These are phyloP conservation scores for Monilinia fructigena DNA, from an alignment of 2,329 filamentous ascomycete genomes.

Conservation along the genomic window DNA sequence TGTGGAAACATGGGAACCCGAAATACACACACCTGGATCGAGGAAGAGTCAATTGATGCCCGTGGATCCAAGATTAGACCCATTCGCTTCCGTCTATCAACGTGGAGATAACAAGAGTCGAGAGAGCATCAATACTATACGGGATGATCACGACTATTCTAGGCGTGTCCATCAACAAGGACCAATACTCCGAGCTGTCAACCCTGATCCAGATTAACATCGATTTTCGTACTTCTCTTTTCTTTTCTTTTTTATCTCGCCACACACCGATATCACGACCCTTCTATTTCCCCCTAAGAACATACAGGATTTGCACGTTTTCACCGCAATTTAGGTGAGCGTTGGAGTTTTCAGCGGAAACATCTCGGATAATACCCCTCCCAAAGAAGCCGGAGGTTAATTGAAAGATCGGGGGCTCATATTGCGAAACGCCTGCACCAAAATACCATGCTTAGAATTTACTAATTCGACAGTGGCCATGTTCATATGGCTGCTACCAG, in stretches of 20 bases:
- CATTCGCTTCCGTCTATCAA: slow-evolving; percentile 57
- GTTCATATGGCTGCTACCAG: neutral
- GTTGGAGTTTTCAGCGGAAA: slow-evolving; percentile 23
- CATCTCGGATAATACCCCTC: slow-evolving; percentile 19
- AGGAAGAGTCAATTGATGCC: slow-evolving; percentile 57
- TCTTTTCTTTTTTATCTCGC: slow-evolving; percentile 23
- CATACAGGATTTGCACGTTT: slow-evolving; percentile 24
- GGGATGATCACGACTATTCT: slow-evolving; percentile 66
- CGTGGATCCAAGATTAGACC: slow-evolving; percentile 63
- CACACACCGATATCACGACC: slow-evolving; percentile 22
- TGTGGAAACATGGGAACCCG: slow-evolving; percentile 38
- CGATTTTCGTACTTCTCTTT: slow-evolving; percentile 22
- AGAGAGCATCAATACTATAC: slow-evolving; percentile 62
- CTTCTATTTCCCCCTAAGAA: slow-evolving; percentile 6
- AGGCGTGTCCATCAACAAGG: slow-evolving; percentile 48
- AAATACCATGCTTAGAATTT: slow-evolving; percentile 2
- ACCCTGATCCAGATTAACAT: slow-evolving; percentile 49
- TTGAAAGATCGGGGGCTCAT: slow-evolving; percentile 4
- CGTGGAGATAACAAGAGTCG: slow-evolving; percentile 56
- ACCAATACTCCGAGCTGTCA: slow-evolving; percentile 58
- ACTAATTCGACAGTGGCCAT: neutral
- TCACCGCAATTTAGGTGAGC: slow-evolving; percentile 21
- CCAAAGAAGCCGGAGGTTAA: slow-evolving; percentile 12
- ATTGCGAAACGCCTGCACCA: neutral
- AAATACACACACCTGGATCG: slow-evolving; percentile 27